A percentile compares a stretch with the other conserved stretches of the same genome.
phyloP scores from a whole-genome alignment of 768 basidiomycete species.

The Rhodotorula taiwanensis region DNA sequence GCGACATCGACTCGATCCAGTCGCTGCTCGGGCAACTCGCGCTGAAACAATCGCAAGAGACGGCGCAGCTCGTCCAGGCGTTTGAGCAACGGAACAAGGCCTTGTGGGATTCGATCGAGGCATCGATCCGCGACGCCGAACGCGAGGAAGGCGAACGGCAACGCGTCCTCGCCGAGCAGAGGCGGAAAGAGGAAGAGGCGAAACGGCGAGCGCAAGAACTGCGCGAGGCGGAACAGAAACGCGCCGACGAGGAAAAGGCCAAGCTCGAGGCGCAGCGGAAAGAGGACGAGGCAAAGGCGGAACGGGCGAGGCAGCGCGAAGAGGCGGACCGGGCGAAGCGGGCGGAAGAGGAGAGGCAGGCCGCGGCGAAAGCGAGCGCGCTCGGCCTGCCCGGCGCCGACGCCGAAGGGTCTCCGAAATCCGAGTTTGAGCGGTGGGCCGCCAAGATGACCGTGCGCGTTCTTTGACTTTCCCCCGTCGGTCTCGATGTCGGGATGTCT shows the following conservation, averaged over 20 bases:
- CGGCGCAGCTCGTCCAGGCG: conserved; percentile 15
- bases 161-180: conserved; percentile 15
- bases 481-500: too few species aligned
- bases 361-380: conserved; percentile 43
- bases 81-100: conserved; percentile 33
- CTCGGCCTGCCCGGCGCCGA: conserved; percentile 17
- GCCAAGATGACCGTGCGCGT: conserved; percentile 43
- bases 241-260: conserved; percentile 3
- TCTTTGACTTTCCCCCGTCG: too few species aligned
- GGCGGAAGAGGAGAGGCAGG: conserved; percentile 33
- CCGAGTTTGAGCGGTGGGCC: conserved; percentile 47
- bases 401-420: conserved; percentile 22
- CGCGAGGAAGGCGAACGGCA: conserved; percentile 17
- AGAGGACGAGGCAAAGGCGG: conserved; percentile 43
- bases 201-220: conserved; percentile 18
- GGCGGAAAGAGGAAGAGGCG: conserved; percentile 18
- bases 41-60: conserved; percentile 10
- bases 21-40: conserved; percentile 25
- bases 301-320: conserved; percentile 41
- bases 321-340: conserved; percentile 39
- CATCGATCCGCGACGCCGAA: conserved; percentile 19
- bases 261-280: conserved; percentile 32
- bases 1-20: conserved; percentile 14
- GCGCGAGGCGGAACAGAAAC: conserved; percentile 12
- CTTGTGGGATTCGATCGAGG: conserved; percentile 35